Conservation (phyloP, 1,284 basidiomycete genomes). For the Trichosporon coremiiforme region DNA sequence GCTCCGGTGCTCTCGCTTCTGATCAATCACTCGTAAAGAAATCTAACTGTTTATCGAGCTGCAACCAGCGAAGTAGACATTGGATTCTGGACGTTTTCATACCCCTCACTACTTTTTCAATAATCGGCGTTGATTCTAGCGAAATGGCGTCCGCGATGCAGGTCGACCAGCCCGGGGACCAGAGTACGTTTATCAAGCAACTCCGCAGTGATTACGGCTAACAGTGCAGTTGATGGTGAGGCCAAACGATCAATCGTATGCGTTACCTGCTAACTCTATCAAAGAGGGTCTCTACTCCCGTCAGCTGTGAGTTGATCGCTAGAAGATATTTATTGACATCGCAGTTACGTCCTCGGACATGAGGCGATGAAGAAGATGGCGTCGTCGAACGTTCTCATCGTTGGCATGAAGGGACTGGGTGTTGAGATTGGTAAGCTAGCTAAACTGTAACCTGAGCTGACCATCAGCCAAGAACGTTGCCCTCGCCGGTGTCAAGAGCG, state of each 20-base stretch:
- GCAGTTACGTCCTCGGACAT: slow-evolving; percentile 91
- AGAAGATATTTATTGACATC: slow-evolving; percentile 31
- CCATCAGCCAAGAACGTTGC: slow-evolving; percentile 89
- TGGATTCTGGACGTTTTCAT: neutral
- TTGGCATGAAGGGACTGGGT: slow-evolving; percentile 90
- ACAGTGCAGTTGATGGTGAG: slow-evolving; percentile 49
- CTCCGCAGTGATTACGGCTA: neutral
- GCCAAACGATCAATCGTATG: neutral
- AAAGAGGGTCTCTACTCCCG: slow-evolving; percentile 88
- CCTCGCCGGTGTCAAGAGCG: slow-evolving; percentile 96
- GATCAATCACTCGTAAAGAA: slow-evolving; percentile 10
- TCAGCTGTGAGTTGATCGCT: slow-evolving; percentile 72
- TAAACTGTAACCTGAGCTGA: slow-evolving; percentile 18
- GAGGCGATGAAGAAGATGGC: slow-evolving; percentile 99
- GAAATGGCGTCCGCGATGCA: slow-evolving; percentile 53
- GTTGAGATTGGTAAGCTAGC: slow-evolving; percentile 80
- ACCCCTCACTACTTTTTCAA: neutral
- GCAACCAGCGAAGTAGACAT: neutral
- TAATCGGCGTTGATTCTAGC: slow-evolving; percentile 12
- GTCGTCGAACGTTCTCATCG: slow-evolving; percentile 89
- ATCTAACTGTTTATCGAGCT: slow-evolving; percentile 16
- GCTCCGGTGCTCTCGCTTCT: neutral
- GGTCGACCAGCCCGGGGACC: slow-evolving; percentile 49
- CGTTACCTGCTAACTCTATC: neutral
- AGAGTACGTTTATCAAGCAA: slow-evolving; percentile 39